Evolutionary conservation across 2,329 filamentous ascomycete genomes (phyloP).

Genomic region (Pseudogymnoascus sp.): DNA sequence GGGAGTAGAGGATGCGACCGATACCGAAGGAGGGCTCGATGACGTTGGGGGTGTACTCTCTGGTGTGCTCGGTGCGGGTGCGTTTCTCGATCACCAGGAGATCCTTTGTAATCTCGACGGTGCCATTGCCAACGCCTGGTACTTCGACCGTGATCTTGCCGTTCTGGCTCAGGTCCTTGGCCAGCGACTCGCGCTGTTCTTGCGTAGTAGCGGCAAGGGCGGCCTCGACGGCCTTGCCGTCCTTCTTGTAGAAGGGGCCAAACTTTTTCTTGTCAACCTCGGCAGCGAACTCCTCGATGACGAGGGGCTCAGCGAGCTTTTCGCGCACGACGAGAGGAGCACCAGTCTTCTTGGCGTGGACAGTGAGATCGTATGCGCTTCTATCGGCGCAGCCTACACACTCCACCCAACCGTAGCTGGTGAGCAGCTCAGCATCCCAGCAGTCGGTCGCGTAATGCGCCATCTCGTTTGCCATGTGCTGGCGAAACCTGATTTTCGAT

Average conservation of each 20-base stretch:
- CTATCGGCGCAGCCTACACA: constrained; percentile 95
- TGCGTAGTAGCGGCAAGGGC: constrained; percentile 71
- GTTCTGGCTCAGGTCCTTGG: constrained; percentile 62
- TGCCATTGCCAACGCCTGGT: constrained; percentile 56
- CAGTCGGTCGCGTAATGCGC: constrained; percentile 95
- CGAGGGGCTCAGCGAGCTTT: constrained; percentile 67
- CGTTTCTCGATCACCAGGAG: constrained; percentile 77
- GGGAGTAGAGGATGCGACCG: constrained; percentile 83
- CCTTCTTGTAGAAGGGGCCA: constrained; percentile 91
- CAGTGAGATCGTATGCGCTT: constrained; percentile 87
- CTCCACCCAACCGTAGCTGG: constrained; percentile 94
- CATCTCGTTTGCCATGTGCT: constrained; percentile 90
- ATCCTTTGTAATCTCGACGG: constrained; percentile 72
- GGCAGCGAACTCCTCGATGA: constrained; percentile 79
- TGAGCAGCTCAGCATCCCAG: constrained; percentile 93
- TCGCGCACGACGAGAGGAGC: constrained; percentile 80
- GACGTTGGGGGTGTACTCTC: constrained; percentile 91
- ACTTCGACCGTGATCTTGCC: constrained; percentile 76
- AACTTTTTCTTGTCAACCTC: constrained; percentile 94
- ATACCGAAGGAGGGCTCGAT: constrained; percentile 98
- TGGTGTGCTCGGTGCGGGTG: constrained; percentile 72
- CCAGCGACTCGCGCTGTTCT: constrained; percentile 71
- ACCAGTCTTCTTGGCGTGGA: constrained; percentile 89
- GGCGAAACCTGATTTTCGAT: constrained; percentile 86
- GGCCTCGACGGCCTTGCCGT: constrained; percentile 76